phyloP scores from a whole-genome alignment of 2,329 filamentous ascomycete species.

The Ascochyta rabiei region DNA sequence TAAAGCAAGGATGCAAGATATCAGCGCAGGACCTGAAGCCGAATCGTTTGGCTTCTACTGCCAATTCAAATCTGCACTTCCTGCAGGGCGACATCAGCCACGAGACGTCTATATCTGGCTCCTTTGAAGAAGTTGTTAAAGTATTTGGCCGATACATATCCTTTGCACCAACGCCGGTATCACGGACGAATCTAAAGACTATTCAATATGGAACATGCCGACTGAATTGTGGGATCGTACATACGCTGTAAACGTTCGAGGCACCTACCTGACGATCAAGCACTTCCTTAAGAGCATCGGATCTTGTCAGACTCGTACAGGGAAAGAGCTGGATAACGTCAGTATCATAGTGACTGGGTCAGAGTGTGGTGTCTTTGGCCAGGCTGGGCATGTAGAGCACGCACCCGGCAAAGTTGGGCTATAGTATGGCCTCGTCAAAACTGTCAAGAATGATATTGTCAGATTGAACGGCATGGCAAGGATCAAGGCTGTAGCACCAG shows the following conservation, averaged over 20 bases:
- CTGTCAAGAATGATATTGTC: slow-evolving; percentile 62
- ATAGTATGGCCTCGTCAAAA: slow-evolving; percentile 60
- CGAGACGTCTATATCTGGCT: slow-evolving; percentile 53
- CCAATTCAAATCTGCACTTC: slow-evolving; percentile 46
- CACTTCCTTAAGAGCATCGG: slow-evolving; percentile 58
- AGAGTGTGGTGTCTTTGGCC: slow-evolving; percentile 59
- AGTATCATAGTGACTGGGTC: slow-evolving; percentile 61
- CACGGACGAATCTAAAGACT: slow-evolving; percentile 56
- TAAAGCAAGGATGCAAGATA: slow-evolving; percentile 61
- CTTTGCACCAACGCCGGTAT: slow-evolving; percentile 61
- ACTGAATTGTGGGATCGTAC: slow-evolving; percentile 59
- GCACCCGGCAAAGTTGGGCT: slow-evolving; percentile 56
- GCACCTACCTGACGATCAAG: slow-evolving; percentile 62
- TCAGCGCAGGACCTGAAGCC: slow-evolving; percentile 58
- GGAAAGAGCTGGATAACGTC: slow-evolving; percentile 55
- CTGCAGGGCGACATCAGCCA: slow-evolving; percentile 57
- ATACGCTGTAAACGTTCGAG: slow-evolving; percentile 58
- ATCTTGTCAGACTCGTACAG: slow-evolving; percentile 44
- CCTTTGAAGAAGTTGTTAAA: slow-evolving; percentile 50
- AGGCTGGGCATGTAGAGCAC: slow-evolving; percentile 59
- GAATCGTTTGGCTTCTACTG: slow-evolving; percentile 39
- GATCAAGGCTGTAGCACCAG: slow-evolving; percentile 60
- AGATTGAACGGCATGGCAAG: slow-evolving; percentile 57
- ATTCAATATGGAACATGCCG: slow-evolving; percentile 60
- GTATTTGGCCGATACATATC: slow-evolving; percentile 59